Conservation (phyloP, 768 basidiomycete genomes). For the Suillus ampliporus region DNA sequence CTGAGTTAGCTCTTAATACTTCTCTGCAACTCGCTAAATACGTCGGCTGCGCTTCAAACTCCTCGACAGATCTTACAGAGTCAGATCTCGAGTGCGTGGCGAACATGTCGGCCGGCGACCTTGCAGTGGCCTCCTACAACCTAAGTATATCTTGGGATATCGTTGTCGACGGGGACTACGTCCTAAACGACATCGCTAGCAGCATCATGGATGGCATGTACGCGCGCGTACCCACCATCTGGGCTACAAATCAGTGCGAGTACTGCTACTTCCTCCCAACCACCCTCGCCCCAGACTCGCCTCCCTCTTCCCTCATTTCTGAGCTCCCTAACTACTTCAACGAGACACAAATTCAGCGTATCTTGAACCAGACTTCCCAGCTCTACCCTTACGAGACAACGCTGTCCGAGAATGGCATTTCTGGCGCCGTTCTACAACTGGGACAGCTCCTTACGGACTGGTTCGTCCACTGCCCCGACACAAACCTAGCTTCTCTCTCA, state of each 20-base stretch:
- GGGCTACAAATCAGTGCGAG: slow-evolving; percentile 25
- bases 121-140: slow-evolving; percentile 14
- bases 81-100: slow-evolving; percentile 14
- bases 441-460: slow-evolving; percentile 23
- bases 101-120: slow-evolving; percentile 11
- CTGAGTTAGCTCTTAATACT: slow-evolving; percentile 14
- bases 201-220: slow-evolving; percentile 23
- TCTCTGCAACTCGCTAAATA: slow-evolving; percentile 23
- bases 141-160: slow-evolving; percentile 18
- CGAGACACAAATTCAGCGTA: slow-evolving; percentile 12
- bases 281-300: slow-evolving; percentile 19
- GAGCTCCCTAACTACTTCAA: slow-evolving; percentile 14
- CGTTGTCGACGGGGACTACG: slow-evolving; percentile 23
- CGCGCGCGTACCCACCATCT: slow-evolving; percentile 22
- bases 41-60: slow-evolving; percentile 24
- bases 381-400: slow-evolving; percentile 26
- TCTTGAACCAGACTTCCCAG: slow-evolving; percentile 19
- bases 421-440: slow-evolving; percentile 18
- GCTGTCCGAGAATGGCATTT: slow-evolving; percentile 10
- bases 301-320: slow-evolving; percentile 16
- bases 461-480: slow-evolving; percentile 17
- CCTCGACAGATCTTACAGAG: slow-evolving; percentile 13
- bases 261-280: slow-evolving; percentile 24
- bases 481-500: slow-evolving; percentile 19
- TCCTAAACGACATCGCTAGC: slow-evolving; percentile 19